Percentiles rank a stretch among this genome's conserved stretches.
Conservation (phyloP, 2,329 filamentous ascomycete genomes). For the Geosmithia flava region DNA sequence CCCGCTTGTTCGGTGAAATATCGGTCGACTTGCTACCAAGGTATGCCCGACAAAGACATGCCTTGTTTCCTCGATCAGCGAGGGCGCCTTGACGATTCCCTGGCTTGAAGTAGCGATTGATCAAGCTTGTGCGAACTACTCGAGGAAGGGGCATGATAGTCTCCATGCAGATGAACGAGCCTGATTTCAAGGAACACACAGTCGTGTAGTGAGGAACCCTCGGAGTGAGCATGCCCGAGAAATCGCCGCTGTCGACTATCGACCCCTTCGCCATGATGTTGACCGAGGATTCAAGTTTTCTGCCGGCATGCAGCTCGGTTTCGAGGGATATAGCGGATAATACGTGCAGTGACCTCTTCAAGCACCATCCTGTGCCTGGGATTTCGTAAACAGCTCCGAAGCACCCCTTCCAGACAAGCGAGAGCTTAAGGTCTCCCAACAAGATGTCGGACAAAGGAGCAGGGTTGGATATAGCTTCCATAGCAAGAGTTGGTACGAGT, state of each 20-base stretch:
- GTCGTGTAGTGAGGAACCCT: not conserved
- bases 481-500: too few relatives aligned
- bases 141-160: conserved; percentile 2
- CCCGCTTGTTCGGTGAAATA: not conserved
- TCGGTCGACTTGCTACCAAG: conserved; percentile 1
- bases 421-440: too few relatives aligned
- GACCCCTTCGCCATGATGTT: not conserved
- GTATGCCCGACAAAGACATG: conserved; percentile 1
- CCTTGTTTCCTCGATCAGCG: not conserved
- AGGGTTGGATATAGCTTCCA: too few relatives aligned
- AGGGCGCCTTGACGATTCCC: conserved; percentile 1
- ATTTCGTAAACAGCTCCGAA: conserved; percentile 1
- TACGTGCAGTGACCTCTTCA: conserved; percentile 1
- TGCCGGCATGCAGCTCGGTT: not conserved
- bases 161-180: not conserved
- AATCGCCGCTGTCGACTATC: not conserved
- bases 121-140: conserved; percentile 1
- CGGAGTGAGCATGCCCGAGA: not conserved
- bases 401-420: not conserved
- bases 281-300: not conserved
- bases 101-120: conserved; percentile 2
- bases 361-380: conserved; percentile 2
- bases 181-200: not conserved
- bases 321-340: not conserved
- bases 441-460: too few relatives aligned